phyloP scores from a whole-genome alignment of 345 rosid genomes.

The Gynandropsis gynandra region DNA sequence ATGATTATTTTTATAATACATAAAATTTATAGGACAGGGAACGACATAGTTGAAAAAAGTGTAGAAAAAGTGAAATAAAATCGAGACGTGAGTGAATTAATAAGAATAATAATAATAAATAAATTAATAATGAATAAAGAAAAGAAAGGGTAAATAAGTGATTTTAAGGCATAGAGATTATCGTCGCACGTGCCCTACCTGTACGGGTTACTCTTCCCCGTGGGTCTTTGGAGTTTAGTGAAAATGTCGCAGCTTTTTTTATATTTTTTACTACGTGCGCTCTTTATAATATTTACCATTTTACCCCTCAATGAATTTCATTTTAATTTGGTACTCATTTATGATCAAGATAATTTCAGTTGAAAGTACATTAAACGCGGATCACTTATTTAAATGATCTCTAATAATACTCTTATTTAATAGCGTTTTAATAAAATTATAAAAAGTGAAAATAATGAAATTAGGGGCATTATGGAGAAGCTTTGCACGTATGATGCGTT shows the following conservation, averaged over 20 bases:
- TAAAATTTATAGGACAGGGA: too few species aligned
- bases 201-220: constrained; percentile 27
- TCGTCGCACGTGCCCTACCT: constrained; percentile 30
- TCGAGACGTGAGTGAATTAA: neutral
- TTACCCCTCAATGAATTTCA: too few species aligned
- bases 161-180: constrained; percentile 19
- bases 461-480: constrained; percentile 11
- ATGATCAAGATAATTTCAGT: too few species aligned
- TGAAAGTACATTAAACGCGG: too few species aligned
- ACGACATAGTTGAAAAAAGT: too few species aligned
- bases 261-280: constrained; percentile 22
- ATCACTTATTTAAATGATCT: too few species aligned
- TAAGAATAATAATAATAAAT: too few species aligned
- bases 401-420: too few species aligned
- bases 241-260: constrained; percentile 21
- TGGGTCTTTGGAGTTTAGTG: constrained; percentile 29
- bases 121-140: neutral
- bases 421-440: too few species aligned
- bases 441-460: too few species aligned
- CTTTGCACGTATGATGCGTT: constrained; percentile 28
- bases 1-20: too few species aligned
- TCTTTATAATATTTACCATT: constrained; percentile 9
- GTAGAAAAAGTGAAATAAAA: neutral
- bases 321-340: too few species aligned
- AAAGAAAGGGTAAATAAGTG: constrained; percentile 18